Conservation (phyloP, 805 yeast genomes). For the Candida odintsovae region DNA sequence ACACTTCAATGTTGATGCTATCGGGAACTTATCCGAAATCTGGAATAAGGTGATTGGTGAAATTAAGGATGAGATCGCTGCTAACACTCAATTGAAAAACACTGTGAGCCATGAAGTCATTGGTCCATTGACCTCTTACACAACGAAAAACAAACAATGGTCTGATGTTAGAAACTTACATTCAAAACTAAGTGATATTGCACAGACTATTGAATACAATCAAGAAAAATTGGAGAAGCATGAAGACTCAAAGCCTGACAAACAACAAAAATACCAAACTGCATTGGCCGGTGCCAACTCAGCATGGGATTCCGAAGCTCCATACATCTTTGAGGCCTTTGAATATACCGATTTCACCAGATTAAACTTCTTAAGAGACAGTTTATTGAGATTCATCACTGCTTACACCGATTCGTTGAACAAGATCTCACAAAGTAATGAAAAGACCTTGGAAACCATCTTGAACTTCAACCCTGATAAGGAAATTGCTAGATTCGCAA, state of each 20-base stretch:
- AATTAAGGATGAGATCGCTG: conserved; percentile 39
- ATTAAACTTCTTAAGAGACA: conserved; percentile 55
- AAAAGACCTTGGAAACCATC: conserved; percentile 58
- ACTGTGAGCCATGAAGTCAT: conserved; percentile 49
- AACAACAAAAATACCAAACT: conserved; percentile 31
- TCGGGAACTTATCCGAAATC: conserved; percentile 37
- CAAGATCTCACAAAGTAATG: conserved; percentile 43
- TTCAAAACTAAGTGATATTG: conserved; percentile 37
- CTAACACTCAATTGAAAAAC: conserved; percentile 42
- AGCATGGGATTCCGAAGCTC: conserved; percentile 76
- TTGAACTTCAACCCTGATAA: conserved; percentile 56
- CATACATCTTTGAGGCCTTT: conserved; percentile 67
- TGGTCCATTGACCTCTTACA: conserved; percentile 46
- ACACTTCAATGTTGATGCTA: conserved; percentile 42
- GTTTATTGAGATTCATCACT: conserved; percentile 60
- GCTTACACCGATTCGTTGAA: conserved; percentile 49
- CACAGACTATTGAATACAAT: conserved; percentile 34
- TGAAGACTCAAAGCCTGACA: conserved; percentile 16
- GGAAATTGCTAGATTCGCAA: conserved; percentile 54
- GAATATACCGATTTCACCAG: conserved; percentile 66
- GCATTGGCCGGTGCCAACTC: conserved; percentile 40
- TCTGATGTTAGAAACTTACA: conserved; percentile 45
- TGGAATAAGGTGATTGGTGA: conserved; percentile 40
- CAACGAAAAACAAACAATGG: conserved; percentile 50
- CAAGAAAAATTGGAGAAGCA: conserved; percentile 36